phyloP scores from a whole-genome alignment of 1,139 yeast species.

The Protomyces gravidus region DNA sequence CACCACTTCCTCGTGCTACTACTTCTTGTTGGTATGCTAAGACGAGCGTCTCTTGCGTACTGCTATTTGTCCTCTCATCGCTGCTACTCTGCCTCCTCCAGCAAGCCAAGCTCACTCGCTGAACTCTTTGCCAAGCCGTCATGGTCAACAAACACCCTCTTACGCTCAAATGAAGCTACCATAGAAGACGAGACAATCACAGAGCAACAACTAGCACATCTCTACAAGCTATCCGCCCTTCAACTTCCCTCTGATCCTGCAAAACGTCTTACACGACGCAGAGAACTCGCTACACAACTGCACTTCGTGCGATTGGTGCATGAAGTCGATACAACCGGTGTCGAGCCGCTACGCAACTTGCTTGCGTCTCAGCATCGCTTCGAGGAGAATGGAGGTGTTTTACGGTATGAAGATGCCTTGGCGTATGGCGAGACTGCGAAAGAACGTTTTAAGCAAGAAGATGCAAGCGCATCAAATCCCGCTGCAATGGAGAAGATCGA shows the following conservation, averaged over 20 bases:
- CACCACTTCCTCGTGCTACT: too few relatives aligned
- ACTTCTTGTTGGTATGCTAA: too few relatives aligned
- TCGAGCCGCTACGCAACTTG: constrained; percentile 38
- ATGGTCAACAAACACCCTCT: constrained; percentile 23
- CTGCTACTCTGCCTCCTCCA: too few relatives aligned
- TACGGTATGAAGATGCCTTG: constrained; percentile 8
- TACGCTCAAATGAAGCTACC: not conserved
- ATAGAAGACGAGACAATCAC: constrained; percentile 5
- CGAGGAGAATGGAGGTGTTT: not conserved
- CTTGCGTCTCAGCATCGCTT: constrained; percentile 5
- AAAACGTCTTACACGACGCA: constrained; percentile 32
- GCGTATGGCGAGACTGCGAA: constrained; percentile 1
- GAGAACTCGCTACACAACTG: constrained; percentile 41
- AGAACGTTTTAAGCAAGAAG: not conserved
- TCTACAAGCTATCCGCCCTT: constrained; percentile 18
- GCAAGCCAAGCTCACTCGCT: not conserved
- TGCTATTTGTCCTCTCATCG: too few relatives aligned
- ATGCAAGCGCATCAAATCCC: not conserved
- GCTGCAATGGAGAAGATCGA: not conserved
- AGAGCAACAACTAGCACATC: constrained; percentile 9
- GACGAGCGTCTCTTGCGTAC: too few relatives aligned
- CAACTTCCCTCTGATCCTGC: constrained; percentile 15
- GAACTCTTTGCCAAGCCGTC: constrained; percentile 8
- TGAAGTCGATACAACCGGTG: constrained; percentile 39
- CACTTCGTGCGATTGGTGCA: constrained; percentile 42